phyloP scores from a whole-genome alignment of 495 filamentous ascomycete species.

The Xylona heveae region DNA sequence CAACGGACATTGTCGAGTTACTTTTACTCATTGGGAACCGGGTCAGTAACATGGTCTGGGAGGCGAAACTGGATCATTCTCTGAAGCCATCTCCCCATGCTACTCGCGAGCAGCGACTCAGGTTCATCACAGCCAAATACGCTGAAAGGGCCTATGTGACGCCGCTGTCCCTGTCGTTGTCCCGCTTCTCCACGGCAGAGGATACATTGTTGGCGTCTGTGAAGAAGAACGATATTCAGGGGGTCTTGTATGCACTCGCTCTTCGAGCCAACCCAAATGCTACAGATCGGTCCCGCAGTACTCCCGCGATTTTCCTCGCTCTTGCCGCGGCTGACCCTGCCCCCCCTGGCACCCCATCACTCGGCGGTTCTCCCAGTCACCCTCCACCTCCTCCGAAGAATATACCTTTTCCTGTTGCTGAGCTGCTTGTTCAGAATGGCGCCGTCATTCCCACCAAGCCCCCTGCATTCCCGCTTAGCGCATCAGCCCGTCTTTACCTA shows the following conservation, averaged over 20 bases:
- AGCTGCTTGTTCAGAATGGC: constrained; percentile 85
- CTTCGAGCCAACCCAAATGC: constrained; percentile 75
- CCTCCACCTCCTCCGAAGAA: constrained; percentile 12
- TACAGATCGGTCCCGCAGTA: constrained; percentile 66
- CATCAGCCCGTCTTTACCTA: constrained; percentile 60
- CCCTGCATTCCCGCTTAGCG: constrained; percentile 56
- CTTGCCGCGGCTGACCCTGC: constrained; percentile 90
- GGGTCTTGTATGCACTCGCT: constrained; percentile 78
- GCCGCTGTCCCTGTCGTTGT: constrained; percentile 50
- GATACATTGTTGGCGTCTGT: constrained; percentile 84
- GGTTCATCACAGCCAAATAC: constrained; percentile 91
- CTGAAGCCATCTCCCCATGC: constrained; percentile 53
- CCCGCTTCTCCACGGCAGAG: constrained; percentile 59
- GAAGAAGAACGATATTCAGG: constrained; percentile 83
- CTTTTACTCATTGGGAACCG: constrained; percentile 82
- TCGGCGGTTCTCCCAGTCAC: constrained; percentile 17
- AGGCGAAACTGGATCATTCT: constrained; percentile 52
- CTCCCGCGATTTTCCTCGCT: constrained; percentile 74
- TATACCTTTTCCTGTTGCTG: constrained; percentile 61
- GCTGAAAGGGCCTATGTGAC: constrained; percentile 65
- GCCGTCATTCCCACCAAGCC: constrained; percentile 58
- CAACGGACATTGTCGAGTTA: constrained; percentile 87
- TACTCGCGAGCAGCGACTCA: constrained; percentile 70
- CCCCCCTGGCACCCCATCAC: constrained; percentile 29
- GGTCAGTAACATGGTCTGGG: constrained; percentile 92